These are phyloP conservation scores for Zychaea mexicana DNA, from an alignment of 371 early-diverging fungal genomes.

Conservation along the genomic window DNA sequence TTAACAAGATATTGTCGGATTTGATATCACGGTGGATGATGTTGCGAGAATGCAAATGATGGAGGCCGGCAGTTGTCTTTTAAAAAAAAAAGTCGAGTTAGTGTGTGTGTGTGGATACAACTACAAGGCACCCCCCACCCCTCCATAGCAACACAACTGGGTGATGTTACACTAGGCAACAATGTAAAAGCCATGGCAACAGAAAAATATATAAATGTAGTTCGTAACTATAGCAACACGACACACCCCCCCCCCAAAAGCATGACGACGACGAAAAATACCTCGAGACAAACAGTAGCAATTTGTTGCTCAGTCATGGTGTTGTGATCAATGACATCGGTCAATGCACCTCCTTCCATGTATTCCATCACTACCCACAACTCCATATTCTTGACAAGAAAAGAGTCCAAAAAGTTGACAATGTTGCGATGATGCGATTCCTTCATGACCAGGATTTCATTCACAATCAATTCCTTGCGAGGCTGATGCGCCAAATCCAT, in stretches of 20 bases:
- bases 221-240: background rate
- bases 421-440: slow-evolving; percentile 95
- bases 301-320: slow-evolving; percentile 91
- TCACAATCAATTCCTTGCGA: slow-evolving; percentile 93
- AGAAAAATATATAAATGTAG: too few species aligned
- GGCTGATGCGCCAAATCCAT: slow-evolving; percentile 95
- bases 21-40: slow-evolving; percentile 99
- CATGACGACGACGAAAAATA: too few species aligned
- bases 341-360: slow-evolving; percentile 98
- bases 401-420: slow-evolving; percentile 93
- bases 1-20: slow-evolving; percentile 92
- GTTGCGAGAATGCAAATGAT: slow-evolving; percentile 87
- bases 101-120: too few species aligned
- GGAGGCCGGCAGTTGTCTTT: slow-evolving; percentile 83
- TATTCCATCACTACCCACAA: slow-evolving; percentile 99
- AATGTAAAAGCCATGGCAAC: too few species aligned
- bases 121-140: too few species aligned
- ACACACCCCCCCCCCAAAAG: too few species aligned
- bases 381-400: slow-evolving; percentile 79
- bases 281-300: slow-evolving; percentile 87
- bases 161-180: too few species aligned
- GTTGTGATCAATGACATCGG: slow-evolving; percentile 95
- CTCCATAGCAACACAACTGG: too few species aligned
- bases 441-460: slow-evolving; percentile 96
- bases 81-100: slow-evolving; percentile 4